Evolutionary conservation across 441 rosid species (phyloP).

Genomic region (Bruguiera hainesii): DNA sequence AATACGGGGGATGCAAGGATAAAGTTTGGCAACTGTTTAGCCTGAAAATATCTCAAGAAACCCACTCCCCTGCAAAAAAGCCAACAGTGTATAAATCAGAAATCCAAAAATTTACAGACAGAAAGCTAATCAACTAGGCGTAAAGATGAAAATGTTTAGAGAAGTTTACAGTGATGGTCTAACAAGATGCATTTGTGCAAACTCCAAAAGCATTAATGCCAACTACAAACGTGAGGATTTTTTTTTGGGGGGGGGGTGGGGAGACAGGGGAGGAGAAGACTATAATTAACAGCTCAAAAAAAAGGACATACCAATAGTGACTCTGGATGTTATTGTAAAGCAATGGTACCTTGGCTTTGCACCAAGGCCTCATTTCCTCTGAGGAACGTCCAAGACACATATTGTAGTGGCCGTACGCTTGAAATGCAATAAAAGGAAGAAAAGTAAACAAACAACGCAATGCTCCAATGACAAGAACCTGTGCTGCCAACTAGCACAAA

Average conservation of each 20-base stretch:
- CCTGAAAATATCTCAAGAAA: conserved; percentile 76
- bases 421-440: conserved; percentile 73
- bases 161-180: no score
- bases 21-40: conserved; percentile 89
- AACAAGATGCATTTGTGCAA: no score
- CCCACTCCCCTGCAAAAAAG: conserved; percentile 71
- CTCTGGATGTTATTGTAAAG: conserved; percentile 79
- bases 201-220: no score
- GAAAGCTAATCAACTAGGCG: no score
- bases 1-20: conserved; percentile 88
- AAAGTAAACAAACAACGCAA: conserved; percentile 52
- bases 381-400: conserved; percentile 50
- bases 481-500: conserved; percentile 51
- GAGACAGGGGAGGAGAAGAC: neutral
- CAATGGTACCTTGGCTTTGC: conserved; percentile 69
- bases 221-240: no score
- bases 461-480: conserved; percentile 55
- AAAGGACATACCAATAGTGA: conserved; percentile 68
- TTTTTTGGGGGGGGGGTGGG: no score
- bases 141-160: no score
- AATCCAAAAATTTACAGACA: no score
- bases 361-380: conserved; percentile 79
- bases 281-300: neutral
- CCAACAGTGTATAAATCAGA: conserved; percentile 1
- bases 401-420: conserved; percentile 76